Evolutionary conservation across 1,284 basidiomycete species (phyloP).

Genomic region (Athelia sp.): DNA sequence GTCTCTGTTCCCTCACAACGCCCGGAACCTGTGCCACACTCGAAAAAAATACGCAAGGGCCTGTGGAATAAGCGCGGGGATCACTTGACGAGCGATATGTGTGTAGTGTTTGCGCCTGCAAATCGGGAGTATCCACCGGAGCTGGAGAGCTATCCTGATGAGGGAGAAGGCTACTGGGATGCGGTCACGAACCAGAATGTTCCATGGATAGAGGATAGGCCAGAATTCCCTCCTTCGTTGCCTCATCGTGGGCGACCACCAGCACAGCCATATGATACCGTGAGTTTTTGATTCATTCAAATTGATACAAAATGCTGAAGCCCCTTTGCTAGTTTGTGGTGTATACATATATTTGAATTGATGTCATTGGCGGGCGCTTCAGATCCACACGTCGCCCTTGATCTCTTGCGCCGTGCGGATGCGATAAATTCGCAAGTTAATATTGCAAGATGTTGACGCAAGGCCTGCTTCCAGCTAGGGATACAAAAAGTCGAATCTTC

Average conservation of each 20-base stretch:
- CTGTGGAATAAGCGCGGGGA: conserved; percentile 70
- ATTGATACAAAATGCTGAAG: conserved; percentile 4
- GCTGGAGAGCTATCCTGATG: conserved; percentile 49
- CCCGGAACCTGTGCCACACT: conserved; percentile 18
- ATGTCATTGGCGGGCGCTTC: no score
- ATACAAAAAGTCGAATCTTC: no score
- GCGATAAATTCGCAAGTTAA: no score
- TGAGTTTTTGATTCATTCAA: conserved; percentile 27
- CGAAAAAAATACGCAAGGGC: conserved; percentile 38
- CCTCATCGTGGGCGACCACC: conserved; percentile 49
- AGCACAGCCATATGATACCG: conserved; percentile 48
- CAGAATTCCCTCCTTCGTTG: conserved; percentile 53
- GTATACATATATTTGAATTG: conserved; percentile 25
- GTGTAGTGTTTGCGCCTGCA: conserved; percentile 58
- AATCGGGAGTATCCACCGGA: conserved; percentile 49
- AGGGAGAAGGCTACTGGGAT: conserved; percentile 47
- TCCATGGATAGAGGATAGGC: conserved; percentile 35
- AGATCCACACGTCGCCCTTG: no score
- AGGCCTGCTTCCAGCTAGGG: no score
- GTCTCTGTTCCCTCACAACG: conserved; percentile 22
- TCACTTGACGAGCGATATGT: conserved; percentile 47
- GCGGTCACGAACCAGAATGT: conserved; percentile 35
- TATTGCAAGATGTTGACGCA: no score
- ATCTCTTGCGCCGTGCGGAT: no score
- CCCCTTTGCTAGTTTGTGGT: conserved; percentile 29